phyloP scores from a whole-genome alignment of 1,284 basidiomycete species.

The Papiliotrema terrestris region DNA sequence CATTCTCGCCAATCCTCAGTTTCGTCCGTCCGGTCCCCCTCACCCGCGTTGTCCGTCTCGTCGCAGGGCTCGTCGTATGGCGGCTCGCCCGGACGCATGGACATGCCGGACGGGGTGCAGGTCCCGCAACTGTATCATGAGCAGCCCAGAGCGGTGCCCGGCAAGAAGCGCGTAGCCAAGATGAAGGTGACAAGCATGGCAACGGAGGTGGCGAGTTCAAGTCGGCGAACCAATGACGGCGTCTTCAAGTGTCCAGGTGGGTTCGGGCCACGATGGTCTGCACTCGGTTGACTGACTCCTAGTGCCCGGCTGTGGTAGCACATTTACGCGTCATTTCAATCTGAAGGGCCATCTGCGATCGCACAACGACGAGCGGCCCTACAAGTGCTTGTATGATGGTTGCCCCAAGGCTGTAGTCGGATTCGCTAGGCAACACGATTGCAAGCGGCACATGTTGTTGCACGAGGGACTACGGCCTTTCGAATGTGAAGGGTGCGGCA shows the following conservation, averaged over 20 bases:
- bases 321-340: constrained; percentile 70
- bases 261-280: constrained; percentile 1
- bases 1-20: constrained; percentile 42
- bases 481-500: constrained; percentile 85
- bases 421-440: constrained; percentile 92
- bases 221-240: constrained; percentile 81
- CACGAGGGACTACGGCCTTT: constrained; percentile 83
- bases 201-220: constrained; percentile 88
- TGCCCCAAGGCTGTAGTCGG: constrained; percentile 71
- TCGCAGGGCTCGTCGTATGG: constrained; percentile 41
- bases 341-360: constrained; percentile 81
- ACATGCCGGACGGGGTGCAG: constrained; percentile 33
- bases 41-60: constrained; percentile 41
- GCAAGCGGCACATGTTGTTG: constrained; percentile 86
- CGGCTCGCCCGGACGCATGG: constrained; percentile 31
- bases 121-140: constrained; percentile 5
- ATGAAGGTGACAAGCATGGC: constrained; percentile 90
- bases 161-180: constrained; percentile 64
- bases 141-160: background rate
- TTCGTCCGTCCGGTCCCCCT: constrained; percentile 39
- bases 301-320: constrained; percentile 90
- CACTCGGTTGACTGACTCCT: background rate
- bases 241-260: constrained; percentile 75
- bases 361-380: constrained; percentile 93
- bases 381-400: constrained; percentile 86